phyloP scores from a whole-genome alignment of 768 basidiomycete genomes.

The Leucosporidium scottii region DNA sequence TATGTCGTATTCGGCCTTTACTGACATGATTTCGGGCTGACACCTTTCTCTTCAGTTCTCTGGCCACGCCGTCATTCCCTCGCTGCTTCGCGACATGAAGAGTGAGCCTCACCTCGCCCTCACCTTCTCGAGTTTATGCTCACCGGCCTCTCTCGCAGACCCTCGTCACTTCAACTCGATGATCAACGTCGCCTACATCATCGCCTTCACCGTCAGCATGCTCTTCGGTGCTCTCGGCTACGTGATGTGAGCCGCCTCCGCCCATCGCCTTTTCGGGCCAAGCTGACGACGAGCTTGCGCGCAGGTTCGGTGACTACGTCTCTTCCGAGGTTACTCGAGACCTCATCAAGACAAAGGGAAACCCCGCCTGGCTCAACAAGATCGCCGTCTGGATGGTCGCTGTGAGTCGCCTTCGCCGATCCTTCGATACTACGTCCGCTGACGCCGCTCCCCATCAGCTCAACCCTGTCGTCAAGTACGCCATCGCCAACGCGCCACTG shows the following conservation, averaged over 20 bases:
- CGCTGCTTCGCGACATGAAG: constrained; percentile 78
- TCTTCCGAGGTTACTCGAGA: constrained; percentile 63
- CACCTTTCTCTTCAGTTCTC: constrained; percentile 54
- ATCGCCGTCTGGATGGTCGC: constrained; percentile 81
- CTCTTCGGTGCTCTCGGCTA: constrained; percentile 75
- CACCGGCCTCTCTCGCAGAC: constrained; percentile 43
- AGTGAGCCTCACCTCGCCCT: not conserved
- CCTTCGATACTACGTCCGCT: too few relatives aligned
- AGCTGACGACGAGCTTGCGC: not conserved
- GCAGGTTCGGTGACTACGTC: constrained; percentile 35
- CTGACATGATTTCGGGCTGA: not conserved
- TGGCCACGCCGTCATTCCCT: constrained; percentile 87
- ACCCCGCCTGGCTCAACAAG: constrained; percentile 62
- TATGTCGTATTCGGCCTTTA: constrained; percentile 43
- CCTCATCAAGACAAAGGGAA: constrained; percentile 64
- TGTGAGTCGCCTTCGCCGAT: constrained; percentile 49
- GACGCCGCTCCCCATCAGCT: constrained; percentile 8
- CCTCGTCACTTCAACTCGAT: constrained; percentile 71
- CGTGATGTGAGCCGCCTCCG: constrained; percentile 58
- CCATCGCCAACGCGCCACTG: constrained; percentile 62
- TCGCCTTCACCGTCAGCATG: constrained; percentile 48
- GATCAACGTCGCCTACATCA: constrained; percentile 70
- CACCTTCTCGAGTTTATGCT: not conserved
- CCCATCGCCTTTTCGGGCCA: constrained; percentile 40
- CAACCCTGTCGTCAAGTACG: constrained; percentile 62